Evolutionary conservation across 805 yeast genomes (phyloP), one percentile per base, ranked within the genome.

Genomic region (Wickerhamomyces chaumierensis): DNA sequence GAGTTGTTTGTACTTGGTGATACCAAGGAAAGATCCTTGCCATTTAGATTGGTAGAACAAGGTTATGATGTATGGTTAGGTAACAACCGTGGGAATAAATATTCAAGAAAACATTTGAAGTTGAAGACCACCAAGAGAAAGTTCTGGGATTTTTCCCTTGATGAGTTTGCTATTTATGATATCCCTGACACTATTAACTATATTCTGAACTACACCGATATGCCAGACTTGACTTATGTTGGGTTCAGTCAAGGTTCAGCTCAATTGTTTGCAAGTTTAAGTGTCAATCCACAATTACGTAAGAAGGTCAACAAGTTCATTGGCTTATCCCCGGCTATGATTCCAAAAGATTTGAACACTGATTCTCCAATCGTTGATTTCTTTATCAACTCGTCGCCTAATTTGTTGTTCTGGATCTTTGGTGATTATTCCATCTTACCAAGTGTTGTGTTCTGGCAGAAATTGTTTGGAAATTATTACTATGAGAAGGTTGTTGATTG

Each of bases 31-130:
- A 66, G 53, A 58, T 65, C 45, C 43, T 61, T 92, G 33, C 96
- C 97, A 0, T 79, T 81, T 55, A 61, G 74, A 5, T 66, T 90
- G 32, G 75, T 78, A 40, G 85, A 87, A 41, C 54, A 74, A 36
- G 96, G 96, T 3, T 90, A 78, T 57, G 98, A 90, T 55, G 96
- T 90, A 5, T 90, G 94, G 90, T 63, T 90, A 44, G 97, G 97
- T 2, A 86, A 85, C 58, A 86, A 84, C 54, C 67, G 95, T 39
- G 95, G 95, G 8, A 92, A 90, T 63, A 92, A 90, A 60, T 90
- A 90, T 63, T 80, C 94, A 20, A 52, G 46, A 56, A 61, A 42
- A 19, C 58, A 56, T 37, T 37, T 42, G 11, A 35, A 33, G 13
- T 42, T 46, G 23, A 38, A 39, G 7, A 41, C 49, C 6, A 37